A percentile compares a stretch with the other conserved stretches of the same genome.
Conservation (phyloP, 345 rosid species). For the Angophora floribunda region DNA sequence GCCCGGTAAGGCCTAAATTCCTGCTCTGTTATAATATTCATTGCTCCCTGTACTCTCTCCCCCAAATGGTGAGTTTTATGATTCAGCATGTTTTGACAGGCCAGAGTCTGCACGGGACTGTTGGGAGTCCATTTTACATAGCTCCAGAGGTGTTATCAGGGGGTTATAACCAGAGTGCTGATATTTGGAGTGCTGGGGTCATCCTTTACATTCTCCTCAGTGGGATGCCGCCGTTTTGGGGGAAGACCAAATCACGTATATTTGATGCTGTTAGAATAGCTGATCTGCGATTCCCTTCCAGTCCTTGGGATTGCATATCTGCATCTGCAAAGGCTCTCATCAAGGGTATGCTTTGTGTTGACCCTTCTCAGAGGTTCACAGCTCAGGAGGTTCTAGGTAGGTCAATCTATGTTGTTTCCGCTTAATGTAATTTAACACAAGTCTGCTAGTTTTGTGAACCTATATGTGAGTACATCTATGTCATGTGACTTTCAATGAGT, state of each 20-base stretch:
- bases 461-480: background rate
- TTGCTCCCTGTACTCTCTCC: background rate
- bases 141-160: constrained; percentile 68
- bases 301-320: constrained; percentile 43
- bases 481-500: background rate
- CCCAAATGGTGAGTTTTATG: background rate
- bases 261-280: constrained; percentile 58
- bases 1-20: constrained; percentile 27
- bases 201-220: constrained; percentile 60
- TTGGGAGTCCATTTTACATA: constrained; percentile 67
- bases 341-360: constrained; percentile 45
- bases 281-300: constrained; percentile 50
- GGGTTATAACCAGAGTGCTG: constrained; percentile 63
- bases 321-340: constrained; percentile 47
- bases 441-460: background rate
- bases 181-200: constrained; percentile 72
- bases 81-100: constrained; percentile 21
- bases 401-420: background rate
- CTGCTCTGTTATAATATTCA: background rate
- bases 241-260: constrained; percentile 56
- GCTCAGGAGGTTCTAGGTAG: constrained; percentile 57
- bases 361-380: constrained; percentile 35
- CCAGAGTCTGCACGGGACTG: constrained; percentile 52
- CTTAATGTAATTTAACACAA: background rate
- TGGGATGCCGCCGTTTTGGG: constrained; percentile 70